Percentiles rank a stretch among this genome's conserved stretches.
phyloP scores from a whole-genome alignment of 805 yeast genomes.

The Zygoascus ofunaensis region DNA sequence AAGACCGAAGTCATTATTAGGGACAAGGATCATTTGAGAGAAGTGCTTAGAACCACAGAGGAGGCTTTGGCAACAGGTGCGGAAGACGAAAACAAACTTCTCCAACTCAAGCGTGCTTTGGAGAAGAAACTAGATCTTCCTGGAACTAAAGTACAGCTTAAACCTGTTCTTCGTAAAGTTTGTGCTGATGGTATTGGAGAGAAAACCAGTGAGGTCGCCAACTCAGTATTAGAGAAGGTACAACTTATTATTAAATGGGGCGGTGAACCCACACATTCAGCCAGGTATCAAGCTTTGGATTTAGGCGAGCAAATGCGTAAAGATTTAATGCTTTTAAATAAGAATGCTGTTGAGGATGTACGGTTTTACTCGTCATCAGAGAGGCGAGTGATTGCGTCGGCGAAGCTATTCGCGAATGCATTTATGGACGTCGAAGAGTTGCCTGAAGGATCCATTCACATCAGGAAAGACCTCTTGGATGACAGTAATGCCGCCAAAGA shows the following conservation, averaged over 20 bases:
- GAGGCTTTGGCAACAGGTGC: slow-evolving; percentile 59
- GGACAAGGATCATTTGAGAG: slow-evolving; percentile 74
- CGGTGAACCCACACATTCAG: slow-evolving; percentile 98
- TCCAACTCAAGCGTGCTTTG: slow-evolving; percentile 69
- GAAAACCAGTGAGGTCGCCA: neutral
- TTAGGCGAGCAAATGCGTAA: slow-evolving; percentile 94
- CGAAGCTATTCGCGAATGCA: slow-evolving; percentile 76
- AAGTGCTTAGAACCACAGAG: slow-evolving; percentile 75
- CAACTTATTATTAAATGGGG: slow-evolving; percentile 98
- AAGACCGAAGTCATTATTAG: slow-evolving; percentile 93
- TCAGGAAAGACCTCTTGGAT: slow-evolving; percentile 84
- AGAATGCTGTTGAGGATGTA: slow-evolving; percentile 75
- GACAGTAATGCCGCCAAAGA: slow-evolving; percentile 98
- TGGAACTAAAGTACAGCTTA: slow-evolving; percentile 92
- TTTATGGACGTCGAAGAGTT: slow-evolving; percentile 60
- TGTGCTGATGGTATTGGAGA: neutral
- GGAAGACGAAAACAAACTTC: slow-evolving; percentile 73
- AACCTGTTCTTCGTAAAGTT: slow-evolving; percentile 62
- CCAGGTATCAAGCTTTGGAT: slow-evolving; percentile 87
- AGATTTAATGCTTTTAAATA: slow-evolving; percentile 77
- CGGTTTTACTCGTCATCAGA: slow-evolving; percentile 87
- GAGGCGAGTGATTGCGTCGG: slow-evolving; percentile 87
- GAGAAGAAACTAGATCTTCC: slow-evolving; percentile 85
- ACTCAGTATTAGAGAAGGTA: slow-evolving; percentile 72
- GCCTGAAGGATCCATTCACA: slow-evolving; percentile 69